A percentile compares a stretch with the other conserved stretches of the same genome.
Conservation (phyloP, 495 filamentous ascomycete species). For the Collariella sp. region DNA sequence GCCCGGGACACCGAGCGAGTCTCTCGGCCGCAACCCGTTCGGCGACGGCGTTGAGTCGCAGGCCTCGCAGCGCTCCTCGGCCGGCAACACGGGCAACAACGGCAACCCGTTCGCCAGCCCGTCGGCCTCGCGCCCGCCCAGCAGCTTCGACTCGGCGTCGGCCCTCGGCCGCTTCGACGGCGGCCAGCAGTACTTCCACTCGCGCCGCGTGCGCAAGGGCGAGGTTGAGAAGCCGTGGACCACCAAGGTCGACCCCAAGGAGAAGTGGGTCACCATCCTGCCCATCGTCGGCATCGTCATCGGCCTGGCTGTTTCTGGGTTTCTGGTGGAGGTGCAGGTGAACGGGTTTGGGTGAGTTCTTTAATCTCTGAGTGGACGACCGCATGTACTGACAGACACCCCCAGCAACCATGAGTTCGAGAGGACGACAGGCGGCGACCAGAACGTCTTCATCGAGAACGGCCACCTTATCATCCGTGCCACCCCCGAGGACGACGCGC, state of each 20-base stretch:
- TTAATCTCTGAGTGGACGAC: slow-evolving; percentile 5
- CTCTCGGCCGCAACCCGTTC: slow-evolving; percentile 26
- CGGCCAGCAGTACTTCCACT: slow-evolving; percentile 60
- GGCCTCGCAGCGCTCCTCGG: slow-evolving; percentile 22
- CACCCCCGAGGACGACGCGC: slow-evolving; percentile 58
- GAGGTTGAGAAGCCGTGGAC: slow-evolving; percentile 65
- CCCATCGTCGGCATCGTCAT: slow-evolving; percentile 58
- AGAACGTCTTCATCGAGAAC: slow-evolving; percentile 63
- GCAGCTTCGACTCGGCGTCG: slow-evolving; percentile 44
- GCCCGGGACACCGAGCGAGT: slow-evolving; percentile 32
- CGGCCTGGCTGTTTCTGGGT: slow-evolving; percentile 55
- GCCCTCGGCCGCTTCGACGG: slow-evolving; percentile 28
- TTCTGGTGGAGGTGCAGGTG: slow-evolving; percentile 68
- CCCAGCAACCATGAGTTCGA: slow-evolving; percentile 71
- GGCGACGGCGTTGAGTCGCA: slow-evolving; percentile 30
- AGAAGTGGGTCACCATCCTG: slow-evolving; percentile 80
- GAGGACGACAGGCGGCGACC: slow-evolving; percentile 56
- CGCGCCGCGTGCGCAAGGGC: slow-evolving; percentile 60
- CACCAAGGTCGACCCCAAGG: slow-evolving; percentile 57
- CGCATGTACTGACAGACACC: background rate
- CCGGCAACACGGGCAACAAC: slow-evolving; percentile 1
- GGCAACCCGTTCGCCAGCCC: slow-evolving; percentile 52
- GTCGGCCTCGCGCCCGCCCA: slow-evolving; percentile 45
- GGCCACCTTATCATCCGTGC: slow-evolving; percentile 67
- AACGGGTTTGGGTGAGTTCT: slow-evolving; percentile 69